Base-by-base conservation (phyloP, 2,329 filamentous ascomycete species). In the Atkinsonella hypoxylon region DNA sequence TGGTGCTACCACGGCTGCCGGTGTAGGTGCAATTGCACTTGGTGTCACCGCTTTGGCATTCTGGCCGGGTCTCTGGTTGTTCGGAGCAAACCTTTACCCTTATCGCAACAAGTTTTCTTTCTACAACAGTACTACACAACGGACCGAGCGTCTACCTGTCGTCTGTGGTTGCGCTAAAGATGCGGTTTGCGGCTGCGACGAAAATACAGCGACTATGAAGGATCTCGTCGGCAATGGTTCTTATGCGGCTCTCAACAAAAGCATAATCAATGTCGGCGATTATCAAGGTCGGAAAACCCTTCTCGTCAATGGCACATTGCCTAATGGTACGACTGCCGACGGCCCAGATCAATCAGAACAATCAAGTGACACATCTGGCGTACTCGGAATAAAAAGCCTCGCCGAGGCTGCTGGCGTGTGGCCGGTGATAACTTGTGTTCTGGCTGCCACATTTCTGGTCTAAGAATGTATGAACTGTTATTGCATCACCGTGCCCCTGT, bases 291-390 rank as follows among this genome's bases (percentile, higher is more conserved):
- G 67, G 73, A 49, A 74, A 54, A 83, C 78, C 1, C 75, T 93
- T 38, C 70, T 87, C 31, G 69, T 91, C 62, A 89, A 89, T 62
- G 87, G 87, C n/a, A 86, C 83, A 0, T 69, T 91, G 3, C 78
- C 82, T 31, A 84, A 85, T 57, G 80, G 79, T 46, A 85, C 82
- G 0, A 82, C 79, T 0, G 72, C 54, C 13, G 62, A 59, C 40
- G 58, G 53, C 2, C 53, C 57, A 4, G 53, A 62, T 3, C 63
- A 72, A 8, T 63, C 67, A 34, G 32, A 10, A 34, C 3, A 34
- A 34, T 36, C 34, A 20, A 41, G 58, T 60, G 18, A 67, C 66
- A 34, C 32, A 34, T 34, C 32, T 34, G 32, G 11, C n/a, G 68
- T 56, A 18, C 56, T 54, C 2, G 59, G 65, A 31, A 54, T 70